A percentile compares a stretch with the other conserved stretches of the same genome.
phyloP scores from a whole-genome alignment of 2,329 filamentous ascomycete genomes.

The Ilyonectria destructans region DNA sequence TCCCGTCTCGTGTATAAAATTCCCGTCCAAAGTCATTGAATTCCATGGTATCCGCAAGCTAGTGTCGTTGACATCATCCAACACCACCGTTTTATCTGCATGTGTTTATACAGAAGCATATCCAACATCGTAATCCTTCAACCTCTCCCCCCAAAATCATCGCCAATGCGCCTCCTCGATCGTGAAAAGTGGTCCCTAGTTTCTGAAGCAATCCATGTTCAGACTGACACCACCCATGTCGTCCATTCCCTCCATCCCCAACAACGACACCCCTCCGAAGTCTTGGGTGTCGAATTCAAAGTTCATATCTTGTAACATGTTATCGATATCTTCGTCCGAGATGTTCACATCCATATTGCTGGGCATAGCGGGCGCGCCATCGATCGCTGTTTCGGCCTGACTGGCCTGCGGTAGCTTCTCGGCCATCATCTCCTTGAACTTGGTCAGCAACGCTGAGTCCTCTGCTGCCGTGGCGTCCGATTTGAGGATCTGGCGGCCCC shows the following conservation, averaged over 20 bases:
- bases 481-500: conserved; percentile 66
- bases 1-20: neutral
- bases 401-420: conserved; percentile 47
- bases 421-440: conserved; percentile 67
- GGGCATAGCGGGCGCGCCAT: conserved; percentile 39
- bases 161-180: conserved; percentile 39
- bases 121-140: conserved; percentile 15
- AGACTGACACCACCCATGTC: conserved; percentile 52
- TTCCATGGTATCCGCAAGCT: conserved; percentile 21
- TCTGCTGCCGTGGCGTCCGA: conserved; percentile 68
- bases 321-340: conserved; percentile 58
- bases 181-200: conserved; percentile 46
- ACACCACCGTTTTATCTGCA: conserved; percentile 11
- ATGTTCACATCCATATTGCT: conserved; percentile 55
- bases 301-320: conserved; percentile 61
- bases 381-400: conserved; percentile 25
- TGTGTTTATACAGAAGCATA: conserved; percentile 11
- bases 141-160: conserved; percentile 10
- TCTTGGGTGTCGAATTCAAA: conserved; percentile 58
- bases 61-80: conserved; percentile 13
- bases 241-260: conserved; percentile 51
- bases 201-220: conserved; percentile 41
- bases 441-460: conserved; percentile 66
- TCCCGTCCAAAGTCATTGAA: conserved; percentile 11
- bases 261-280: conserved; percentile 43